A percentile compares a stretch with the other conserved stretches of the same genome.
These are phyloP conservation scores for Penicillium argentinense DNA, from an alignment of 495 filamentous ascomycete genomes.

Conservation along the genomic window DNA sequence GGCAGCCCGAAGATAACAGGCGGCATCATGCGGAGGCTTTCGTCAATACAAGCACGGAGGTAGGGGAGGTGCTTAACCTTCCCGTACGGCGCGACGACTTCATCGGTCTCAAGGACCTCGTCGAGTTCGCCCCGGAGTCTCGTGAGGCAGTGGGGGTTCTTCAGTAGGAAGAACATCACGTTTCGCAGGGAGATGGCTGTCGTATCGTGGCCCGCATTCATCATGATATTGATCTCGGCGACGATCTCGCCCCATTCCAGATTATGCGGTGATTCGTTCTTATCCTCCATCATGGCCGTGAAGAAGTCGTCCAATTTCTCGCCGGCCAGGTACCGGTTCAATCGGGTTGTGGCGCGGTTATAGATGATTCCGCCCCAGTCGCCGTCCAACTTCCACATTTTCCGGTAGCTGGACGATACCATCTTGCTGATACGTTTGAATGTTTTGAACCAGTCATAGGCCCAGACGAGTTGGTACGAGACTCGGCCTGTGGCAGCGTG, in stretches of 20 bases:
- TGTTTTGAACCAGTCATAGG: conserved; percentile 40
- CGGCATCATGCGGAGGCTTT: conserved; percentile 3
- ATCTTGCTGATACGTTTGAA: conserved; percentile 15
- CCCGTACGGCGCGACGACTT: conserved; percentile 5
- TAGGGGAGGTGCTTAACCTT: conserved; percentile 10
- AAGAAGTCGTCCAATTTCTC: conserved; percentile 57
- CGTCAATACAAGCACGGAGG: conserved; percentile 9
- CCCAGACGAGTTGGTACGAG: conserved; percentile 34
- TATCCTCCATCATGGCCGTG: conserved; percentile 47
- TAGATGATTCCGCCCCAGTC: conserved; percentile 36
- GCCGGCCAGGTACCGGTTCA: conserved; percentile 36
- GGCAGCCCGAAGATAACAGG: conserved; percentile 6
- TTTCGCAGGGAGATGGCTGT: background rate
- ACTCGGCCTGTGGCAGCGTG: background rate
- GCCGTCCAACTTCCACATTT: conserved; percentile 10
- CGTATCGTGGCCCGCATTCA: conserved; percentile 45
- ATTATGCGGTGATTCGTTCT: conserved; percentile 31
- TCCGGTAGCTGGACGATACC: conserved; percentile 14
- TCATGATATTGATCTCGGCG: conserved; percentile 30
- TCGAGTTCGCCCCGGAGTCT: background rate
- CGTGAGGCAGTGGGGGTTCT: background rate
- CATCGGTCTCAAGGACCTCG: background rate
- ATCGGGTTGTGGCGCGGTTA: conserved; percentile 27
- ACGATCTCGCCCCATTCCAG: conserved; percentile 26
- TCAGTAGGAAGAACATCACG: background rate